Evolutionary conservation across 164 flowering plant species (phyloP), one percentile per base, ranked within the genome.

Genomic region (Liriodendron chinense): DNA sequence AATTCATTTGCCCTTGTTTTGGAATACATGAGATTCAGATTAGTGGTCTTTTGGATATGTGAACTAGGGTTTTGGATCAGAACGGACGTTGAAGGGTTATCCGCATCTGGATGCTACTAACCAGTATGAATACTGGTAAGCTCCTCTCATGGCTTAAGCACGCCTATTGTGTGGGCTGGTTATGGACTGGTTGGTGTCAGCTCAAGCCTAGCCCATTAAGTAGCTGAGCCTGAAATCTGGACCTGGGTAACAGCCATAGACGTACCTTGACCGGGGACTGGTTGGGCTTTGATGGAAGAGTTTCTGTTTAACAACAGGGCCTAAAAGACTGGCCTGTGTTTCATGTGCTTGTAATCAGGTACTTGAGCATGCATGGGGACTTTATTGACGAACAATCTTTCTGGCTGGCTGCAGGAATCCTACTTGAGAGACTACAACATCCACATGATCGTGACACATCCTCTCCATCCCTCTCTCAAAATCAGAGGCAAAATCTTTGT

Each of bases 41-140:
- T 34, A 59, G 67, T 66, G 65, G 1, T 57, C 24, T 71, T 71
- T 43, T 61, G 72, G 50, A 28, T 50, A 8, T 71, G 71, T 78
- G 73, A 47, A 70, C 56, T 65, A 78, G 80, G 77, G 63, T 48
- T 70, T 74, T 70, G 77, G 61, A 50, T 50, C 73, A 12, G 77
- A 70, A 28, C 70, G 24, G 57, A 28, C 70, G 21, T 25, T 65
- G 59, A 69, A 74, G 77, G 63, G 75, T 65, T 74, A 63, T 71
- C 71, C 74, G 34, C 77, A 78, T 21, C 65, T 64, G 70, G 71
- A 78, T 53, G 66, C 77, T 23, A 21, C 68, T 20, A 72, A 49
- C 70, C 80, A 78, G 24, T 70, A 63, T 70, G 80, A 74, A 12
- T 74, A 69, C 71, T 74, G 80, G 80, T 78, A 74, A 49, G 65